Percentiles rank a stretch among this genome's conserved stretches.
Conservation (phyloP, 345 rosid genomes). For the Geranium brycei region DNA sequence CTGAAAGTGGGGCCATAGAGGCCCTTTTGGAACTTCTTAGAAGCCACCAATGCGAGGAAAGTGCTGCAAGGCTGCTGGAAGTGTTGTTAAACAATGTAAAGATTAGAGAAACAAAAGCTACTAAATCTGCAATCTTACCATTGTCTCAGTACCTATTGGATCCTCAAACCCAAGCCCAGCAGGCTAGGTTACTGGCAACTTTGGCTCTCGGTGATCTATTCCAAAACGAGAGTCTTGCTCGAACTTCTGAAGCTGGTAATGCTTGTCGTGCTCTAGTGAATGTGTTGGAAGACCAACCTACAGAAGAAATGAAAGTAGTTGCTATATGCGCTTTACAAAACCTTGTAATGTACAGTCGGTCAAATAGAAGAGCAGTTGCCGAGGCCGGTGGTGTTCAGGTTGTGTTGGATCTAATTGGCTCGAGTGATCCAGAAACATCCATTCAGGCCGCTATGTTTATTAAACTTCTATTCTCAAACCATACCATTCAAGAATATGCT, state of each 20-base stretch:
- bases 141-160: conserved; percentile 93
- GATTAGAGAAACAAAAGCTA: conserved; percentile 85
- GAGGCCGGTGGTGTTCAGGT: conserved; percentile 99
- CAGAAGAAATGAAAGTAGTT: conserved; percentile 99
- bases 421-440: conserved; percentile 92
- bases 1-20: conserved; percentile 96
- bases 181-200: conserved; percentile 79
- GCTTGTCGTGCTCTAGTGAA: conserved; percentile 98
- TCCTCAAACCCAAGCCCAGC: conserved; percentile 98
- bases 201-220: conserved; percentile 96
- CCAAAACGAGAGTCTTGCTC: conserved; percentile 93
- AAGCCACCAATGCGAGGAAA: conserved; percentile 92
- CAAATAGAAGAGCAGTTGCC: conserved; percentile 97
- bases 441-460: conserved; percentile 97
- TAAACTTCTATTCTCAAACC: conserved; percentile 87
- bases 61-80: conserved; percentile 88
- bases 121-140: conserved; percentile 82
- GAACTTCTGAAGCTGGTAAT: conserved; percentile 85
- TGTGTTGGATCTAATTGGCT: conserved; percentile 82
- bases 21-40: conserved; percentile 94
- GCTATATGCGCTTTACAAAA: conserved; percentile 97
- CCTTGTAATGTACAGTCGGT: conserved; percentile 88
- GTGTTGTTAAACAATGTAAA: conserved; percentile 89
- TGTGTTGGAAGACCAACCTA: conserved; percentile 97
- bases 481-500: conserved; percentile 97